Evolutionary conservation across 768 basidiomycete genomes (phyloP).

Genomic region (Terana coerulea): DNA sequence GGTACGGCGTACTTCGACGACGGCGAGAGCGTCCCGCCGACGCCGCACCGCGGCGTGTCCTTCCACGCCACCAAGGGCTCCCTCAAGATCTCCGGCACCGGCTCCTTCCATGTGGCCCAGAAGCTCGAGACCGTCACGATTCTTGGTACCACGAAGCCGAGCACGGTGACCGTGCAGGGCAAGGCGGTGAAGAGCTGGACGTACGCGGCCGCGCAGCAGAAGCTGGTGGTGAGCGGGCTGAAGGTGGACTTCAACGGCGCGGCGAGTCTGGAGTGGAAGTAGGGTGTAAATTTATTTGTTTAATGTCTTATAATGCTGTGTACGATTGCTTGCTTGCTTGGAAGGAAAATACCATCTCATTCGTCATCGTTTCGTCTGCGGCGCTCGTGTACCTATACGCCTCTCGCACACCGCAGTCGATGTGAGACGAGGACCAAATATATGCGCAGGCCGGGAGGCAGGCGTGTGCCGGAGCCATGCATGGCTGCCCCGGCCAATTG

Average conservation of each 20-base stretch:
- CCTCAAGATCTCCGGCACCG: conserved; percentile 37
- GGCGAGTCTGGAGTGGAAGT: conserved; percentile 33
- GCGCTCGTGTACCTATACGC: too few species aligned
- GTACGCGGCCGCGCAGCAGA: conserved; percentile 35
- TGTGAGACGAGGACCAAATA: too few species aligned
- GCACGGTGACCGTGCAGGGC: conserved; percentile 38
- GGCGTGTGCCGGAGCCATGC: too few species aligned
- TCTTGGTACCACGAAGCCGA: conserved; percentile 46
- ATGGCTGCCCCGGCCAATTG: too few species aligned
- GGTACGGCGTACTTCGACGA: conserved; percentile 73
- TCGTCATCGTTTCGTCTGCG: too few species aligned
- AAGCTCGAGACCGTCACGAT: conserved; percentile 50
- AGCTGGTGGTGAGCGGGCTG: conserved; percentile 38
- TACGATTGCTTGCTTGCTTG: too few species aligned
- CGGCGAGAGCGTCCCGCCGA: conserved; percentile 56
- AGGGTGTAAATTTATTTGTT: too few species aligned
- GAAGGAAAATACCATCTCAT: too few species aligned
- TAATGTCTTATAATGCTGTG: too few species aligned
- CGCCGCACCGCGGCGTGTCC: conserved; percentile 43
- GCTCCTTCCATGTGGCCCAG: conserved; percentile 42
- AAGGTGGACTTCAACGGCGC: conserved; percentile 40
- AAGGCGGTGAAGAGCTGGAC: conserved; percentile 31
- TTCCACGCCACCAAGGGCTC: conserved; percentile 35
- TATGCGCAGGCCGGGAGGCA: too few species aligned
- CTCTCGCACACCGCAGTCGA: too few species aligned